Conservation (phyloP, 2,329 filamentous ascomycete genomes). For the Colletotrichum neosansevieriae region DNA sequence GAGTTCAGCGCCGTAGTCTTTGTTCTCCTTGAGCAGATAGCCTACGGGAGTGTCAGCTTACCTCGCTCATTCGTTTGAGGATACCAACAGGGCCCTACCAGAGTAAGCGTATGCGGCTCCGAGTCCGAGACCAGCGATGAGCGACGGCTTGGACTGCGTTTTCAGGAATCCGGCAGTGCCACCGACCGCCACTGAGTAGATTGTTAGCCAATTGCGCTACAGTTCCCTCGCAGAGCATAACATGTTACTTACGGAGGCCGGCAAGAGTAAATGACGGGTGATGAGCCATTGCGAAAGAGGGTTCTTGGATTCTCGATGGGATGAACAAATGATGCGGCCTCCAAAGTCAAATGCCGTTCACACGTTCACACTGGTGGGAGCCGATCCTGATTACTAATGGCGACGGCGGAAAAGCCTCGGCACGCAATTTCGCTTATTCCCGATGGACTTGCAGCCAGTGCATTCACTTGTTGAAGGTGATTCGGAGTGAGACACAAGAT, state of each 20-base stretch:
- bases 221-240: neutral
- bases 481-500: too few species aligned
- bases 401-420: neutral
- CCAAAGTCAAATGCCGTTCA: neutral
- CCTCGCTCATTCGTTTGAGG: too few species aligned
- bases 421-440: neutral
- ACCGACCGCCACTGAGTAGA: constrained; percentile 47
- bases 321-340: neutral
- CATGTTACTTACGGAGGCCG: constrained; percentile 49
- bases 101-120: constrained; percentile 49
- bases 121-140: constrained; percentile 49
- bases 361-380: constrained; percentile 2
- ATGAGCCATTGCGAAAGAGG: constrained; percentile 50
- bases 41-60: constrained; percentile 43
- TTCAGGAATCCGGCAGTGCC: constrained; percentile 49
- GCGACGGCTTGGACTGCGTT: constrained; percentile 49
- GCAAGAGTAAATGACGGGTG: constrained; percentile 57
- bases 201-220: constrained; percentile 15
- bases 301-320: neutral
- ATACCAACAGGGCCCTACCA: constrained; percentile 40
- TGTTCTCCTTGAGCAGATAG: constrained; percentile 56
- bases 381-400: neutral
- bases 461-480: neutral
- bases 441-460: neutral
- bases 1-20: constrained; percentile 56